Conservation (phyloP, 768 basidiomycete genomes). For the Amanita rimosa region DNA sequence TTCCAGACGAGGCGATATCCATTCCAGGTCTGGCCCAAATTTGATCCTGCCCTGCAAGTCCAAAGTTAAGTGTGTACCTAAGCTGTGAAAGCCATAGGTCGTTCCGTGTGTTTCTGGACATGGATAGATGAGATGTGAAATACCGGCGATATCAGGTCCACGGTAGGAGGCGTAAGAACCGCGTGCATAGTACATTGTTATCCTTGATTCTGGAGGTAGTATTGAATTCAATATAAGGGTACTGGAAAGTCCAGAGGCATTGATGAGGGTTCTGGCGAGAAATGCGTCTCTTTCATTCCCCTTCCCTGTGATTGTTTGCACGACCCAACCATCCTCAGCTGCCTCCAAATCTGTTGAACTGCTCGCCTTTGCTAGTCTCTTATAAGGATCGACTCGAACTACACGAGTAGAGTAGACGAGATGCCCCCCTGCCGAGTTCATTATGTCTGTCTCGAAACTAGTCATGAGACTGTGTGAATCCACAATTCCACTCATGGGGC, state of each 20-base stretch:
- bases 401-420: constrained; percentile 73
- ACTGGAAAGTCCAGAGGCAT: constrained; percentile 70
- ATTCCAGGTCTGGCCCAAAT: constrained; percentile 92
- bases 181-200: constrained; percentile 71
- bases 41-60: constrained; percentile 76
- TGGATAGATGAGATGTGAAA: constrained; percentile 83
- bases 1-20: constrained; percentile 45
- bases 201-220: constrained; percentile 39
- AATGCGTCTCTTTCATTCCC: constrained; percentile 43
- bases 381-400: constrained; percentile 71
- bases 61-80: constrained; percentile 88
- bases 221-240: constrained; percentile 63
- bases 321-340: constrained; percentile 70
- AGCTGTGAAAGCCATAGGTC: constrained; percentile 62
- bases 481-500: constrained; percentile 82
- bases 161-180: constrained; percentile 86
- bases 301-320: constrained; percentile 60
- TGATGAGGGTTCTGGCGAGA: constrained; percentile 67
- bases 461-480: constrained; percentile 81
- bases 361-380: constrained; percentile 12
- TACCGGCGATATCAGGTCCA: constrained; percentile 58
- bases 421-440: constrained; percentile 54
- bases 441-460: constrained; percentile 72
- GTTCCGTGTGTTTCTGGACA: constrained; percentile 59
- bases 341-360: constrained; percentile 17